Conservation (phyloP, 495 filamentous ascomycete genomes). For the Sordaria brevicollis region DNA sequence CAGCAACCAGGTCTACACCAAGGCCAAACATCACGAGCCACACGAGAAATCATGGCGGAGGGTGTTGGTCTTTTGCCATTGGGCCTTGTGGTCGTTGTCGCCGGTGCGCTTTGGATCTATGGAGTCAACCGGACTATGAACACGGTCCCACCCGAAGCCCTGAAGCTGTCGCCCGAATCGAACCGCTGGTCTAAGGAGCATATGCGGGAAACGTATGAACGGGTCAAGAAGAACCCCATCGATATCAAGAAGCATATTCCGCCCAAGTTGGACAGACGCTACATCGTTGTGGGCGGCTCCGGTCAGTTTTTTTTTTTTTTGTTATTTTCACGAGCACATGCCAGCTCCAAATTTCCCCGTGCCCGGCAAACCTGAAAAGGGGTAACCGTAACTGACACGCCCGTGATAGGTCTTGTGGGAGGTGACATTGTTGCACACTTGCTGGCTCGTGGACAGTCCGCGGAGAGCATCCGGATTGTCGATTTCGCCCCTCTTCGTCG, state of each 20-base stretch:
- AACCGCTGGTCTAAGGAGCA: constrained; percentile 43
- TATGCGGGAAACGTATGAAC: constrained; percentile 37
- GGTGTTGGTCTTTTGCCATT: neutral
- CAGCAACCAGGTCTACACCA: no score
- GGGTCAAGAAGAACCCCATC: constrained; percentile 31
- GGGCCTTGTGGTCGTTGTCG: constrained; percentile 3
- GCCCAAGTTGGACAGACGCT: constrained; percentile 42
- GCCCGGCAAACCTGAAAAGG: neutral
- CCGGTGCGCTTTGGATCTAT: constrained; percentile 35
- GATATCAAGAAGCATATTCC: constrained; percentile 40
- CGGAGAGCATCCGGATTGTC: constrained; percentile 43
- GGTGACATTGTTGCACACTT: constrained; percentile 46
- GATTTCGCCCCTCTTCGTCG: constrained; percentile 38
- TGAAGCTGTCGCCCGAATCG: constrained; percentile 23
- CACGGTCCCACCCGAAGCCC: constrained; percentile 35
- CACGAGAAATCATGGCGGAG: neutral
- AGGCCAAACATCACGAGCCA: neutral
- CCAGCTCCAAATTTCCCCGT: neutral
- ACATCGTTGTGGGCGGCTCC: constrained; percentile 48
- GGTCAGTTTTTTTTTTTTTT: constrained; percentile 32
- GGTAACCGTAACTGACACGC: neutral
- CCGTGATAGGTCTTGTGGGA: constrained; percentile 42
- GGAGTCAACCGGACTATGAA: constrained; percentile 43
- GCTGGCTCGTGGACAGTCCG: constrained; percentile 41
- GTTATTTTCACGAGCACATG: neutral